Evolutionary conservation across 257 asterid species (phyloP), one percentile per base, ranked within the genome.

Genomic region (Echites panduratus): DNA sequence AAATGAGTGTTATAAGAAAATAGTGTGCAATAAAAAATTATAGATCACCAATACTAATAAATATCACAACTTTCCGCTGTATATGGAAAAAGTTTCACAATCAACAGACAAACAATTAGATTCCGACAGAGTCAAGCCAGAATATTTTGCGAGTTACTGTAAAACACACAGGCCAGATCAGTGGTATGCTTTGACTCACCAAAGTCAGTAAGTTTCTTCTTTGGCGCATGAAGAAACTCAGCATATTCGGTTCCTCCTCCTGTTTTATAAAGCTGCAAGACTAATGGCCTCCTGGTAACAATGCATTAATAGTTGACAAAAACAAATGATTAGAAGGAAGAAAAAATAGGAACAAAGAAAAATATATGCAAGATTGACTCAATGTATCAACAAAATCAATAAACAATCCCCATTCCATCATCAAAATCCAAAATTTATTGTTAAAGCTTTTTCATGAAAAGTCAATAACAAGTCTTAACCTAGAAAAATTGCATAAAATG

Each of bases 211-310:
- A 84, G 84, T 82, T 59, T 94, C 88, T 74, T 94, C 84, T 81
- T 91, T 9, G 97, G 87, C 26, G 94, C 90, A 77, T 94, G 99
- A 45, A 94, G 88, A 85, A 94, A 94, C 83, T 94, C 99, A 16
- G 97, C 98, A 74, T 94, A 89, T 81, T 94, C 99, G 4, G 93
- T 20, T 64, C 76, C 83, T 58, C 99, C 99, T 35, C 89, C 98
- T 0, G 79, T 94, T 75, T 94, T 89, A 80, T 94, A 98, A 65
- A 94, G 92, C 85, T 94, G 99, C 90, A 94, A 77, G 56, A 91
- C 99, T 91, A 94, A 74, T 40, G 99, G 99, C 83, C 99, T 89
- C 88, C 99, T 90, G 5, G 99, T 94, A 69, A 91, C 99, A 67
- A 94, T 94, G 52, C 99, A 98, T 94, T 70, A 16, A 65, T 71